These are phyloP conservation scores for Scenedesmus sp. DNA, from an alignment of 163 green algal species.

Conservation along the genomic window DNA sequence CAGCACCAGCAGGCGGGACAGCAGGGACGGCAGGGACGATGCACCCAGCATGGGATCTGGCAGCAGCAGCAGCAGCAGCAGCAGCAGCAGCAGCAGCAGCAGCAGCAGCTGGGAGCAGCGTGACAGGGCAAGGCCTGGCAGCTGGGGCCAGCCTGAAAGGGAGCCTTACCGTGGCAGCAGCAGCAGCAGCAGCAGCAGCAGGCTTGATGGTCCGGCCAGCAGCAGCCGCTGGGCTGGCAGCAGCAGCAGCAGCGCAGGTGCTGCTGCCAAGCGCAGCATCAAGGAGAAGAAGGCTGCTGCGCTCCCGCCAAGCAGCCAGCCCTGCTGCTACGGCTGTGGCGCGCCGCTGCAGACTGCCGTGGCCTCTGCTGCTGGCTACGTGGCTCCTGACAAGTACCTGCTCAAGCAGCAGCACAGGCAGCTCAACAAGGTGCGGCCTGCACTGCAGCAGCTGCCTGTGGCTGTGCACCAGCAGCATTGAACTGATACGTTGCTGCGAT, in stretches of 20 bases:
- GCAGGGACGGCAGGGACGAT: not conserved
- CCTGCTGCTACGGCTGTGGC: conserved; percentile 90
- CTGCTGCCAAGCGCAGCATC: not conserved
- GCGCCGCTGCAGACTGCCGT: conserved; percentile 73
- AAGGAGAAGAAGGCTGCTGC: conserved; percentile 21
- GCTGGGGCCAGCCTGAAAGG: not conserved
- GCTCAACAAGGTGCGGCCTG: conserved; percentile 67
- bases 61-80: not conserved
- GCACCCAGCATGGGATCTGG: not conserved
- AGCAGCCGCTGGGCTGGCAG: not conserved
- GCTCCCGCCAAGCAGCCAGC: not conserved
- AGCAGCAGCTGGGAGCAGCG: conserved; percentile 18
- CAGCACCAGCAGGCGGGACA: not conserved
- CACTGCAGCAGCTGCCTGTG: not conserved
- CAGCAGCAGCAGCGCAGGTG: not conserved
- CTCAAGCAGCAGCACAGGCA: conserved; percentile 74
- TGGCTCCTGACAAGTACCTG: conserved; percentile 74
- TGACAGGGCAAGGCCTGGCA: not conserved
- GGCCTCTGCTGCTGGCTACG: conserved; percentile 72
- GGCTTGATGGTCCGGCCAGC: not conserved
- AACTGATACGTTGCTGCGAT: too few species aligned
- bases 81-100: not conserved
- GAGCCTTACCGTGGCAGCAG: not conserved
- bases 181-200: conserved; percentile 4
- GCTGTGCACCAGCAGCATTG: too few species aligned